Conservation (phyloP, 768 basidiomycete species). For the Hypsizygus marmoreus region DNA sequence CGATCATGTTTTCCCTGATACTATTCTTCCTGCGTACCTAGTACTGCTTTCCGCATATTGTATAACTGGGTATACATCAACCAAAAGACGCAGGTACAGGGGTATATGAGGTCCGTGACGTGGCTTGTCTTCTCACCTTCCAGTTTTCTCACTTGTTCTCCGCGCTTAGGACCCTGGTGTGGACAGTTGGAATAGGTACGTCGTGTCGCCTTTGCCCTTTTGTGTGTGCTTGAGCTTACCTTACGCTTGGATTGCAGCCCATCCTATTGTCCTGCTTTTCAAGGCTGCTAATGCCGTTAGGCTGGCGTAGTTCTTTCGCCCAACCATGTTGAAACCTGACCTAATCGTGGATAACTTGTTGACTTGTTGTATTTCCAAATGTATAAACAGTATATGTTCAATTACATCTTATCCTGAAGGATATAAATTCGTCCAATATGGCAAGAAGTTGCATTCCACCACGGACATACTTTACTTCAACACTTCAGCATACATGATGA, state of each 20-base stretch:
- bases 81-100: slow-evolving; percentile 15
- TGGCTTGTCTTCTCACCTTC: neutral
- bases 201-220: neutral
- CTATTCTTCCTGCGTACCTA: slow-evolving; percentile 19
- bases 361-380: too few species aligned
- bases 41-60: slow-evolving; percentile 22
- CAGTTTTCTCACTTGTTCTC: neutral
- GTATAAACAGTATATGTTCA: too few species aligned
- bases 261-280: slow-evolving; percentile 12
- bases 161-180: slow-evolving; percentile 6
- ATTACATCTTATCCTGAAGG: too few species aligned
- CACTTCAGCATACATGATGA: slow-evolving; percentile 5
- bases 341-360: too few species aligned
- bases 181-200: slow-evolving; percentile 6
- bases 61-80: slow-evolving; percentile 35
- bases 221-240: neutral
- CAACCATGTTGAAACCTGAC: too few species aligned
- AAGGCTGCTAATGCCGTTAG: slow-evolving; percentile 10
- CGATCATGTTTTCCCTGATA: too few species aligned
- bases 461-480: too few species aligned
- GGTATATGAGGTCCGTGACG: slow-evolving; percentile 10
- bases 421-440: too few species aligned
- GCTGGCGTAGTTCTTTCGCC: neutral
- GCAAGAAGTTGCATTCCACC: too few species aligned
- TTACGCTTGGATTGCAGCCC: neutral